Conservation (phyloP, 2,329 filamentous ascomycete genomes). For the Fusarium aywerte region DNA sequence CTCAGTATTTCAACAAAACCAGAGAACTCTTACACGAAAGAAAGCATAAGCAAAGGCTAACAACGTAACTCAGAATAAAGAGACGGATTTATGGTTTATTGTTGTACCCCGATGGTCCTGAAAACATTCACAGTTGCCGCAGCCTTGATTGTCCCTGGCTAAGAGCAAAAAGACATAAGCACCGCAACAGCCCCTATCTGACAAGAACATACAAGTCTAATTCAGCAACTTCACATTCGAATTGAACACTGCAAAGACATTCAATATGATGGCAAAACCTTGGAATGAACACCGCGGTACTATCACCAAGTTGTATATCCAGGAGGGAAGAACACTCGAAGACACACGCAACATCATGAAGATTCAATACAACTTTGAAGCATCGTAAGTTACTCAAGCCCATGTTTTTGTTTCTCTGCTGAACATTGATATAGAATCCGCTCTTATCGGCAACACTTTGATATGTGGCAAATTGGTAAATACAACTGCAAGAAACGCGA, state of each 20-base stretch:
- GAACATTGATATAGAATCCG: slow-evolving; percentile 47
- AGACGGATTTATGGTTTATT: not conserved
- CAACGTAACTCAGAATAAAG: not conserved
- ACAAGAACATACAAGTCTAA: not conserved
- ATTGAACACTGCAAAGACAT: not conserved
- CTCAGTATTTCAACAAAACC: not conserved
- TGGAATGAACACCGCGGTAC: slow-evolving; percentile 53
- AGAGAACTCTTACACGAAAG: not conserved
- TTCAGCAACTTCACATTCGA: not conserved
- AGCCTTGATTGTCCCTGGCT: slow-evolving; percentile 39
- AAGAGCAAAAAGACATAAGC: slow-evolving; percentile 8
- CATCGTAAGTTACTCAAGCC: slow-evolving; percentile 51
- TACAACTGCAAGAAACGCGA: slow-evolving; percentile 56
- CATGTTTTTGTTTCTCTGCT: slow-evolving; percentile 3
- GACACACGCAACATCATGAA: slow-evolving; percentile 56
- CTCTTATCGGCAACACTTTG: slow-evolving; percentile 61
- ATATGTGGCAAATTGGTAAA: slow-evolving; percentile 59
- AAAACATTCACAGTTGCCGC: slow-evolving; percentile 22
- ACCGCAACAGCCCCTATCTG: not conserved
- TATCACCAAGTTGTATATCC: slow-evolving; percentile 56
- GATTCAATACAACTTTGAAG: slow-evolving; percentile 53
- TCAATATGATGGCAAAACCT: slow-evolving; percentile 56
- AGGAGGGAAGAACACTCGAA: slow-evolving; percentile 53
- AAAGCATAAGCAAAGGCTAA: not conserved
- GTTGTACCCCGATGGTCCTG: slow-evolving; percentile 27